These are phyloP conservation scores for Aspergillus uvarum DNA, from an alignment of 2,329 filamentous ascomycete genomes.

Conservation along the genomic window DNA sequence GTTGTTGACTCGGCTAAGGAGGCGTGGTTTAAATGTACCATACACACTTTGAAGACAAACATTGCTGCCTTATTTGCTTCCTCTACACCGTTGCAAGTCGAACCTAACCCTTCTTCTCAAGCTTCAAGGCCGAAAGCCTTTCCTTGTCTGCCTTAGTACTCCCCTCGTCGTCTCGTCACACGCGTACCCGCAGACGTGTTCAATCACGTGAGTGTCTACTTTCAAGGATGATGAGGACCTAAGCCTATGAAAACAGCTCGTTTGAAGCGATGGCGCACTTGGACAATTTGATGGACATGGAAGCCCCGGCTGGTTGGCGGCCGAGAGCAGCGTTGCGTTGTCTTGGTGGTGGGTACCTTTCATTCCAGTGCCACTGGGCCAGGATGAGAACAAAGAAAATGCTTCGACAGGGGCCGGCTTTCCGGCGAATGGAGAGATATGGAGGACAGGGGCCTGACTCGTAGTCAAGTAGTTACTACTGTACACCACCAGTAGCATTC, in stretches of 20 bases:
- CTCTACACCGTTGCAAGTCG: background rate
- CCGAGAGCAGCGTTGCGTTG: background rate
- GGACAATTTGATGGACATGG: background rate
- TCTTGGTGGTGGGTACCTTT: constrained; percentile 6
- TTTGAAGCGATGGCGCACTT: constrained; percentile 1
- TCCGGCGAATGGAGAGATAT: constrained; percentile 2
- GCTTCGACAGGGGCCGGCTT: constrained; percentile 5
- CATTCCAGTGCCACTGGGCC: background rate
- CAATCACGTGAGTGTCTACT: constrained; percentile 19
- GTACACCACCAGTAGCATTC: background rate
- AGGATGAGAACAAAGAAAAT: constrained; percentile 6
- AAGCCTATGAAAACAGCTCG: background rate
- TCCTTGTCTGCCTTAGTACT: constrained; percentile 3
- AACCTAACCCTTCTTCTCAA: background rate
- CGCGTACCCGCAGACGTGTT: constrained; percentile 21
- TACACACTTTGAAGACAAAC: background rate
- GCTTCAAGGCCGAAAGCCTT: background rate
- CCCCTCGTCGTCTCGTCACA: constrained; percentile 8
- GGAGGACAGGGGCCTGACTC: constrained; percentile 10
- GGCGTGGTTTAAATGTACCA: background rate
- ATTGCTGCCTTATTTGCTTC: background rate
- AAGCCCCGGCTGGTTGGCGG: background rate
- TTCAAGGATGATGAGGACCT: background rate
- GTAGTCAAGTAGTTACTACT: background rate
- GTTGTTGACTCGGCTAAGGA: background rate